Percentiles rank a stretch among this genome's conserved stretches.
phyloP scores from a whole-genome alignment of 2,329 filamentous ascomycete species.

The Sclerotinia minor region DNA sequence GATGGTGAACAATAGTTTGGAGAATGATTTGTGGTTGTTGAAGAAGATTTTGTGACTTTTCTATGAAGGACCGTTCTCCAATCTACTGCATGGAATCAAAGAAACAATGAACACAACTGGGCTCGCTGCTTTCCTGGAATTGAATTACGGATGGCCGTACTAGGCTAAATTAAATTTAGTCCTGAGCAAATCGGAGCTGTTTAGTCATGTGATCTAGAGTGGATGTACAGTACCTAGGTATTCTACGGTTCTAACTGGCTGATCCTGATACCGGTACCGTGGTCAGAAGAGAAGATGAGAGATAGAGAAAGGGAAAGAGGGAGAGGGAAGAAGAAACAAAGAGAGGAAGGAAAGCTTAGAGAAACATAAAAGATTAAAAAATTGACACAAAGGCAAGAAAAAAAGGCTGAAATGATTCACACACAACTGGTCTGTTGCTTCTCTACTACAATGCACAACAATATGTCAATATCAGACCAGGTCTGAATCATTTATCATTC shows the following conservation, averaged over 20 bases:
- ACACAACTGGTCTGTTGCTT: not conserved
- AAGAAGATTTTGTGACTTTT: not conserved
- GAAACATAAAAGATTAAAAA: not conserved
- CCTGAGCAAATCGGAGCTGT: not conserved
- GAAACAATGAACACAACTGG: conserved; percentile 21
- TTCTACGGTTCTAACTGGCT: not conserved
- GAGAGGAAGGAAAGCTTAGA: not conserved
- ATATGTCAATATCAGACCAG: no score
- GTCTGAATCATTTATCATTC: no score
- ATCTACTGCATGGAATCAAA: conserved; percentile 22
- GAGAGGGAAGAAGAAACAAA: no score
- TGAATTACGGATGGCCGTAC: not conserved
- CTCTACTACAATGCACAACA: not conserved
- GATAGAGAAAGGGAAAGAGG: not conserved
- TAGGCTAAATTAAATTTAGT: not conserved
- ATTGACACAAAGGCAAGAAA: not conserved
- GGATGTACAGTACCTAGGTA: no score
- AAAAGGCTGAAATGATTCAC: not conserved
- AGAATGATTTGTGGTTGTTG: conserved; percentile 9
- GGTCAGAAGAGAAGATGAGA: not conserved
- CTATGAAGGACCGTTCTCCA: not conserved
- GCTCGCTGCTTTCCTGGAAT: conserved; percentile 17
- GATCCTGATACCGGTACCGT: not conserved
- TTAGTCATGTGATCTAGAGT: not conserved
- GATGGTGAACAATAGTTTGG: not conserved